Evolutionary conservation across 1,284 basidiomycete species (phyloP), one percentile per base, ranked within the genome.

Genomic region (Naganishia albida): DNA sequence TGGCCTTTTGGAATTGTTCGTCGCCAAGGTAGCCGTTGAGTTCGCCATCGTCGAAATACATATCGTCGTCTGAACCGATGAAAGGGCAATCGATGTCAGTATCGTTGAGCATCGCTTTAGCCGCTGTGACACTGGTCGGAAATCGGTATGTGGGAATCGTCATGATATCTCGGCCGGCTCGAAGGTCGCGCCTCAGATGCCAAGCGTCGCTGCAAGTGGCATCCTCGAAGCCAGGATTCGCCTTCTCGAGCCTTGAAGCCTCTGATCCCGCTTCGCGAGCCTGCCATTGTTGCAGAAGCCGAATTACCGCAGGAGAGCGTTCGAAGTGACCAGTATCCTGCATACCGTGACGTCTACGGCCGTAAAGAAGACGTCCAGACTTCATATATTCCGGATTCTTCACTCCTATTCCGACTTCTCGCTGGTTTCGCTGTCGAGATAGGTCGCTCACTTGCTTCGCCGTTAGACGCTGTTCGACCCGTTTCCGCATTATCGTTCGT

Each of bases 21-120:
- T 54, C 46, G 20, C 53, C 53, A n/a, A 64, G 46, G 39, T 49
- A 64, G 3, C 38, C 52, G 1, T 64, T 53, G 2, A 64, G 52
- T 49, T 64, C 63, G 4, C 46, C 63, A 7, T 55, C 53, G 13
- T 64, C 53, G 26, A 64, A 64, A 13, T 48, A 44, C n/a, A 28
- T 38, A 25, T 64, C 63, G 28, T 54, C 53, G 18, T 46, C 53
- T 0, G 46, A 20, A 16, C 53, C 63, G 28, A 55, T 42, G 8
- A 3, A 1, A 4, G 53, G 53, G 13, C 44, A 20, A 23, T 42
- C 38, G 12, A 60, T 25, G 20, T 60, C 56, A 15, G 20, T 16
- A 20, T 39, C 28, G 20, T 26, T 10, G 6, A 64, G 63, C 53
- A 64, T 56, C 7, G 46, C 53, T 50, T 56, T 64, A 7, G 63